phyloP scores from a whole-genome alignment of 78 protist genomes.

The Dictyostelium citrinum region DNA sequence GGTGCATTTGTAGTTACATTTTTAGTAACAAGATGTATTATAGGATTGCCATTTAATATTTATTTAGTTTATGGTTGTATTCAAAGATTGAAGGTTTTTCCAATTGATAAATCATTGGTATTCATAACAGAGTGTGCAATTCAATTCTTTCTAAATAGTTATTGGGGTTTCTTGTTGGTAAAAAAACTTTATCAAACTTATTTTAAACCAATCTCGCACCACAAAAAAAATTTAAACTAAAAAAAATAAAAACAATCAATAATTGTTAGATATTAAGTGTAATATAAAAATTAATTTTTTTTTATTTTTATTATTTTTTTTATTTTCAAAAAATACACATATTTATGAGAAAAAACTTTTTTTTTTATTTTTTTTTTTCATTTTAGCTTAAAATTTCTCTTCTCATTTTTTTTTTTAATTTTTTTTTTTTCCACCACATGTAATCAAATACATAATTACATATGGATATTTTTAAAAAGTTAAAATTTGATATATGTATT shows the following conservation, averaged over 20 bases:
- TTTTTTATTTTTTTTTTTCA: not conserved
- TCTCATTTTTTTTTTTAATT: not conserved
- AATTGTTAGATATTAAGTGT: not conserved
- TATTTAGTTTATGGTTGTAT: not conserved
- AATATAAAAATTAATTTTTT: not conserved
- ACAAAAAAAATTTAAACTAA: not conserved
- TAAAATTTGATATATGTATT: not conserved
- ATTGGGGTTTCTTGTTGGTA: not conserved
- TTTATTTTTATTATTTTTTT: not conserved
- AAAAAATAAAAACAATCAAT: not conserved
- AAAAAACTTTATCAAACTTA: not conserved
- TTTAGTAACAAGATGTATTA: not conserved
- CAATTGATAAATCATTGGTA: constrained; percentile 27
- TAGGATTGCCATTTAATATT: not conserved
- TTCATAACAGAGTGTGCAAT: not conserved
- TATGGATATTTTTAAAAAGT: not conserved
- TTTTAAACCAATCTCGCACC: not conserved
- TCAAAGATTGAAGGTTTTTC: not conserved
- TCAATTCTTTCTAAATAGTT: not conserved
- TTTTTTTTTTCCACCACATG: not conserved
- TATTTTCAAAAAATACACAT: not conserved
- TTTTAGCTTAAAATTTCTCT: not conserved
- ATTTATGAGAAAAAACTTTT: not conserved
- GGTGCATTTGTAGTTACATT: constrained; percentile 21
- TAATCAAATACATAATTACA: not conserved